Evolutionary conservation across 148 eudicot genomes (phyloP).

Genomic region (Rhododendron simsii): DNA sequence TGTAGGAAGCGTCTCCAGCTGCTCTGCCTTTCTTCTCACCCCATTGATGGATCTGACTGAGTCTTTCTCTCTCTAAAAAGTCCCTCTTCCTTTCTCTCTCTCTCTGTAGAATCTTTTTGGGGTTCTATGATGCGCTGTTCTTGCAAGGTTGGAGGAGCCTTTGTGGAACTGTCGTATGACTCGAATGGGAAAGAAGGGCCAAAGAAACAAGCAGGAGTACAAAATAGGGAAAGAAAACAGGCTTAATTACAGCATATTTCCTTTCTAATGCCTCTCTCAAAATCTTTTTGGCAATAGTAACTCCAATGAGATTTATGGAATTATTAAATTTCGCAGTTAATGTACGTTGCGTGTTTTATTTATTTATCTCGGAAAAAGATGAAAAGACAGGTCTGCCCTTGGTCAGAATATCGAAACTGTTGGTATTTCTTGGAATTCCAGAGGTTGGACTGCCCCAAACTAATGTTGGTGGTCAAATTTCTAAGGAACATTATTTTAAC

Average conservation of each 20-base stretch:
- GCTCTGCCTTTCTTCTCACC: conserved; percentile 27
- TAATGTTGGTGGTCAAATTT: not conserved
- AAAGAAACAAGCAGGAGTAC: not conserved
- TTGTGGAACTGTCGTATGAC: conserved; percentile 8
- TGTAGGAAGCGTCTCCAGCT: conserved; percentile 11
- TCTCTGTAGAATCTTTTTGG: conserved; percentile 17
- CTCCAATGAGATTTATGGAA: not conserved
- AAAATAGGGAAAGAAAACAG: not conserved
- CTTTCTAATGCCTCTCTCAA: not conserved
- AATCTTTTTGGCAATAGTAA: not conserved
- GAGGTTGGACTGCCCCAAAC: not conserved
- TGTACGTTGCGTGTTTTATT: not conserved
- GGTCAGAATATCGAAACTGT: not conserved
- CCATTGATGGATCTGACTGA: conserved; percentile 34
- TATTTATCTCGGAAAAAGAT: not conserved
- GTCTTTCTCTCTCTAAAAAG: conserved; percentile 16
- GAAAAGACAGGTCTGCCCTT: not conserved
- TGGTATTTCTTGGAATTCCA: not conserved
- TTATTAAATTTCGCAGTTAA: not conserved
- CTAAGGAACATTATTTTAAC: not conserved
- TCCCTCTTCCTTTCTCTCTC: conserved; percentile 1
- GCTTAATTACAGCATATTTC: not conserved
- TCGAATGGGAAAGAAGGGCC: not conserved
- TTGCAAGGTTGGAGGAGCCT: conserved; percentile 6
- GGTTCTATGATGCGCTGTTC: conserved; percentile 25